A percentile compares a stretch with the other conserved stretches of the same genome.
These are phyloP conservation scores for Neostapfia colusana DNA, from an alignment of 176 grass and related monocot species.

Conservation along the genomic window DNA sequence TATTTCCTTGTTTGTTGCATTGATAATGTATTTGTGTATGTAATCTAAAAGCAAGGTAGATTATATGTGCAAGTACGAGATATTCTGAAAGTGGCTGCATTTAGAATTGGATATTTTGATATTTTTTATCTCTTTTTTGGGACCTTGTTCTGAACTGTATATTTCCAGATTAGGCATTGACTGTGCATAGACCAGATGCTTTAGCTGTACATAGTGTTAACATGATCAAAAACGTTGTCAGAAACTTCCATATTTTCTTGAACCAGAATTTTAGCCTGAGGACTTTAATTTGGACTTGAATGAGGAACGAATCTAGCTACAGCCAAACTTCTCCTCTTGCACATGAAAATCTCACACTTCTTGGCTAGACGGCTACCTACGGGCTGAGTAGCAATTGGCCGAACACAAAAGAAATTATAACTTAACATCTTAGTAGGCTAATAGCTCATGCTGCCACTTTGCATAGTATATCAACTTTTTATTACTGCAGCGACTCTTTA, in stretches of 20 bases:
- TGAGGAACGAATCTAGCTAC: neutral
- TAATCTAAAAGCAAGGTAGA: neutral
- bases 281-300: neutral
- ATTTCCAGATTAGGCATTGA: neutral
- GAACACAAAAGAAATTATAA: neutral
- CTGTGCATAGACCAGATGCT: neutral
- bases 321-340: neutral
- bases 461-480: neutral
- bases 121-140: neutral
- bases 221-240: neutral
- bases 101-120: neutral
- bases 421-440: neutral
- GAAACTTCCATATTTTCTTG: neutral
- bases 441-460: neutral
- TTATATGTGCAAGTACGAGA: neutral
- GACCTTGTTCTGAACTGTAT: neutral
- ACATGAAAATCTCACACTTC: neutral
- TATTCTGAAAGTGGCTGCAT: neutral
- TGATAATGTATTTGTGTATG: neutral
- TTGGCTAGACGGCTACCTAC: neutral
- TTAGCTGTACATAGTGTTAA: neutral
- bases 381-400: neutral
- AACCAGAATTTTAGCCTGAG: neutral
- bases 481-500: neutral
- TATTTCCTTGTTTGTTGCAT: neutral